Percentiles rank a stretch among this genome's conserved stretches.
Evolutionary conservation across 441 rosid genomes (phyloP).

Genomic region (Gossypium armourianum): DNA sequence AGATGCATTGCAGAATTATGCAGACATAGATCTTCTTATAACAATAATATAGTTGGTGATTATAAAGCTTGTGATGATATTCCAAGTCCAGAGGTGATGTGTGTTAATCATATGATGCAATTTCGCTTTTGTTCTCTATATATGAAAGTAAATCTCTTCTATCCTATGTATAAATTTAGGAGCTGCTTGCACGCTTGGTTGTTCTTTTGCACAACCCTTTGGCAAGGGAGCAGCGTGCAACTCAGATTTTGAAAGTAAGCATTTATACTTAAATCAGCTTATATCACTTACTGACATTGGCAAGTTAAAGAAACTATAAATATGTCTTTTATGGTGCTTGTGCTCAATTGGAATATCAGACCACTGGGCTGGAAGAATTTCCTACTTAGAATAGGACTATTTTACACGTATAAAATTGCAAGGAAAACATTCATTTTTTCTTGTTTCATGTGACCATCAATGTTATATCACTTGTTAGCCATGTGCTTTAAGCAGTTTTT

Average conservation of each 20-base stretch:
- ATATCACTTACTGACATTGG: constrained; percentile 12
- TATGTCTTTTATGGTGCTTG: not conserved
- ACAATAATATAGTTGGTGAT: constrained; percentile 54
- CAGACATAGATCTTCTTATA: constrained; percentile 51
- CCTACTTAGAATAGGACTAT: not conserved
- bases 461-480: constrained; percentile 12
- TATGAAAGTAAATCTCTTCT: constrained; percentile 15
- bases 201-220: constrained; percentile 92
- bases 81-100: constrained; percentile 73
- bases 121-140: not conserved
- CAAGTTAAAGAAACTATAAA: not conserved
- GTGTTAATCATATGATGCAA: constrained; percentile 15
- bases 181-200: constrained; percentile 76
- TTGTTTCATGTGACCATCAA: constrained; percentile 3
- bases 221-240: constrained; percentile 73
- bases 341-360: not conserved
- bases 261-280: constrained; percentile 14
- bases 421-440: constrained; percentile 4
- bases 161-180: constrained; percentile 37
- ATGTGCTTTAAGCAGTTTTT: constrained; percentile 13
- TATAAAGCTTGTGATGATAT: constrained; percentile 73
- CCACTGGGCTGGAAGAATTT: not conserved
- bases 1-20: constrained; percentile 90
- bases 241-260: constrained; percentile 81
- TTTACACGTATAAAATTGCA: not conserved